These are phyloP conservation scores for Stagonosporopsis vannaccii DNA, from an alignment of 2,329 filamentous ascomycete genomes.

Conservation along the genomic window DNA sequence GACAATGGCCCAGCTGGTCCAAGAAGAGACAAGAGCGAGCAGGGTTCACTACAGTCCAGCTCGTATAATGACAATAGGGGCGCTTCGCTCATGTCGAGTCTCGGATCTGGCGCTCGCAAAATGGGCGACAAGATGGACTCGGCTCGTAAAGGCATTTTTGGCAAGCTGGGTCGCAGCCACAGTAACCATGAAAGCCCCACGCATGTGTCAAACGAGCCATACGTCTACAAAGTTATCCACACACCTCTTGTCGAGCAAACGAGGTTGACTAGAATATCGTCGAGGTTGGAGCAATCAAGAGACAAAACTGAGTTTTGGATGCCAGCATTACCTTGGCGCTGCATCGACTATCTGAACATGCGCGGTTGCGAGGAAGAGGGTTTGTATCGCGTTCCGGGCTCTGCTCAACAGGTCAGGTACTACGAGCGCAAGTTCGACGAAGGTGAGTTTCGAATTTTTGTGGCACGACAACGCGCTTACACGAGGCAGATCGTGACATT, in stretches of 20 bases:
- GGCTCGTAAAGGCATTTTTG: conserved; percentile 82
- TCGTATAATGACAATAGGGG: conserved; percentile 68
- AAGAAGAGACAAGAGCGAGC: conserved; percentile 42
- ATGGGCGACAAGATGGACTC: conserved; percentile 75
- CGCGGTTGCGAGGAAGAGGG: conserved; percentile 94
- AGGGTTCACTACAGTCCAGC: conserved; percentile 50
- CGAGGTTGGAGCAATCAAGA: conserved; percentile 81
- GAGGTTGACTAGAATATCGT: conserved; percentile 88
- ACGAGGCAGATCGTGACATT: conserved; percentile 75
- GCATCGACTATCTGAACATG: conserved; percentile 90
- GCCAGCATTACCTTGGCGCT: conserved; percentile 93
- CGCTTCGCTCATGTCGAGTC: conserved; percentile 72
- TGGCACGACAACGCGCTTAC: conserved; percentile 18
- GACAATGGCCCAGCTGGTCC: conserved; percentile 29
- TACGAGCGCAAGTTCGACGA: conserved; percentile 93
- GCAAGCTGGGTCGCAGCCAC: conserved; percentile 74
- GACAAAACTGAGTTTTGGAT: conserved; percentile 99
- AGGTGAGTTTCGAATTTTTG: conserved; percentile 58
- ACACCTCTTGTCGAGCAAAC: conserved; percentile 87
- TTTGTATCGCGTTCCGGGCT: conserved; percentile 89
- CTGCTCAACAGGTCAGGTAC: conserved; percentile 87
- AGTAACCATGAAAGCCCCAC: conserved; percentile 73
- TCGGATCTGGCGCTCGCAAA: conserved; percentile 75
- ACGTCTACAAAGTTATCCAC: conserved; percentile 85
- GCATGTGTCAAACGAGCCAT: conserved; percentile 77